Base-by-base conservation (phyloP, 176 grass and related monocot genomes). In the Urochloa ruziziensis region DNA sequence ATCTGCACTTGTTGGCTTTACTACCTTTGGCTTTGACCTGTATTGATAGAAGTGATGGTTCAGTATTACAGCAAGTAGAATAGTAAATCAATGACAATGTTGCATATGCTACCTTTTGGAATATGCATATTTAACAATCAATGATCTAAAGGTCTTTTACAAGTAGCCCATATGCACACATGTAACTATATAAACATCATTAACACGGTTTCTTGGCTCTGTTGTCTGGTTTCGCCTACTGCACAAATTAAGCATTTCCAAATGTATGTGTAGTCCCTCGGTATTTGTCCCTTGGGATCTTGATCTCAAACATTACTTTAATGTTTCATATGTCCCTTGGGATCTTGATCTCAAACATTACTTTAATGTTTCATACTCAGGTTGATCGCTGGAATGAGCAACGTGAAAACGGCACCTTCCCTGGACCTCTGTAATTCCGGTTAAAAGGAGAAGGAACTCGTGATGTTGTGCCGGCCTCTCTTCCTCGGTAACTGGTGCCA, bases 351-450 rank as follows among this genome's bases (percentile, higher is more conserved):
- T 72, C 18, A 21, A 74, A 52, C 18, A n/a, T 19, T 19, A 27
- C 70, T 68, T 42, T 24, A 78, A 68, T 49, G 33, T 67, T 68
- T 82, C 53, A 30, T 88, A 36, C 76, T 58, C 82, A 98, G 95
- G 83, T 98, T 54, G 95, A 98, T 4, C 93, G 92, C 66, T 98
- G 95, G 95, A 93, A 98, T 7, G 95, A 98, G 84, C 95, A 98
- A 77, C 85, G 92, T 17, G 92, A 85, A 88, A 98, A 98, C 3
- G 95, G 95, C 37, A 91, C 95, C 53, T 98, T 98, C 85, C 94
- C 92, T 62, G 95, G 95, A 33, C 95, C 95, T 79, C 74, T 91
- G 62, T 94, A 92, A 69, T 53, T 53, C 15, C 39, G 15, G 23
- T 36, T 13, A 10, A 67, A 34, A 48, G 68, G 32, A 18, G 27